A percentile compares a stretch with the other conserved stretches of the same genome.
Conservation (phyloP, 805 yeast genomes). For the Millerozyma miso region DNA sequence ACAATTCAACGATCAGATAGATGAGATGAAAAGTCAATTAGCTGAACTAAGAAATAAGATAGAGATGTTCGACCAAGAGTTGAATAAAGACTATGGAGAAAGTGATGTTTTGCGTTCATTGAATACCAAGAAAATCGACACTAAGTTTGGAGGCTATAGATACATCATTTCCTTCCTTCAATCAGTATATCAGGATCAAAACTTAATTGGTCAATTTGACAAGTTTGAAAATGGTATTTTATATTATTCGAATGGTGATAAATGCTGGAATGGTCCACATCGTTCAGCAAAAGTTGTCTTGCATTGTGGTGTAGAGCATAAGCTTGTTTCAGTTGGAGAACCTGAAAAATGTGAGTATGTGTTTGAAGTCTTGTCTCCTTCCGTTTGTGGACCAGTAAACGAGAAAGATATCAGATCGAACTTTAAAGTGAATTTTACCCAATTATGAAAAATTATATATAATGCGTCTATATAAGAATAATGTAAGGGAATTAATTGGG, state of each 20-base stretch:
- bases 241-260: conserved; percentile 59
- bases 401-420: conserved; percentile 23
- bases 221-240: conserved; percentile 23
- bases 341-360: conserved; percentile 84
- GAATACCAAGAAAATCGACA: conserved; percentile 42
- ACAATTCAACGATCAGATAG: conserved; percentile 8
- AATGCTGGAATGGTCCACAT: conserved; percentile 93
- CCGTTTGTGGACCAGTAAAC: conserved; percentile 36
- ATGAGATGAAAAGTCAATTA: conserved; percentile 14
- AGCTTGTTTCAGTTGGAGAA: conserved; percentile 68
- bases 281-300: conserved; percentile 65
- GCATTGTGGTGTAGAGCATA: conserved; percentile 59
- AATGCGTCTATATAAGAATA: conserved; percentile 1
- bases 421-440: conserved; percentile 17
- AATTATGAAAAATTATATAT: conserved; percentile 18
- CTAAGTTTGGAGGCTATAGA: conserved; percentile 62
- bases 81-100: conserved; percentile 48
- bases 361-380: conserved; percentile 45
- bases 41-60: conserved; percentile 10
- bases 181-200: conserved; percentile 50
- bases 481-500: conserved; percentile 1
- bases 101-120: conserved; percentile 61
- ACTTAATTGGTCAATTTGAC: conserved; percentile 47
- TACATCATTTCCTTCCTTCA: conserved; percentile 61
- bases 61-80: conserved; percentile 15